Base-by-base conservation (phyloP, 495 filamentous ascomycete genomes). In the Gamarada debralockiae region DNA sequence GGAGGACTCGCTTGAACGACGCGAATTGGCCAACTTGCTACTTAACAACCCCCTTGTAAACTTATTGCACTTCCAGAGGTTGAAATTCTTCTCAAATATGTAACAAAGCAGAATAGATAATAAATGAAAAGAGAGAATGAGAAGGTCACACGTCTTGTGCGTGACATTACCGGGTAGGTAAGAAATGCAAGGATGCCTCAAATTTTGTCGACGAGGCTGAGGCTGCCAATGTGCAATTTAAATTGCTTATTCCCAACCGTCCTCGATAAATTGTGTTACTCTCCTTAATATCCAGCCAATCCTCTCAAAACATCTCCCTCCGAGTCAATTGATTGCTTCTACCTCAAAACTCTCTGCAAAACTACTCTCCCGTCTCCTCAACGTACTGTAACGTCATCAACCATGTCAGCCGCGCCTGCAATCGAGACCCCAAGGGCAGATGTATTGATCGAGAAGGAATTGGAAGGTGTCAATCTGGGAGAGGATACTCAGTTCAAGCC, bases 331-430 rank as follows among this genome's bases (percentile, higher is more conserved):
- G 15, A 18, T n/a, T n/a, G n/a, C n/a, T n/a, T n/a, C n/a, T 5
- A 18, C 9, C n/a, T 6, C 9, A 17, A 8, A 33, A 1, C 25
- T 47, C 2, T 15, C 24, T 17, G 12, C 24, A 33, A 47, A 9
- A 29, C 6, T 1, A 15, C 27, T 18, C 44, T 18, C 25, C 31
- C 22, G n/a, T 24, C 27, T 4, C 10, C 4, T 10, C 4, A 29
- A 5, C 27, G 27, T 5, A 29, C 13, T 33, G n/a, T 31, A 15
- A 47, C 14, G 2, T 9, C 15, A 3, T 31, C 23, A 21, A 52
- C 27, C 9, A 47, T 57, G 46, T 53, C 53, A 61, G 58, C 53
- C 53, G 50, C 40, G 45, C 34, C 53, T 40, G 18, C 33, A 9
- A 23, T 34, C 22, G 43, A 45, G 18, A 12, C 29, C 15, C 29